These are phyloP conservation scores for Scheffersomyces quercinus DNA, from an alignment of 1,139 yeast genomes.

Conservation along the genomic window DNA sequence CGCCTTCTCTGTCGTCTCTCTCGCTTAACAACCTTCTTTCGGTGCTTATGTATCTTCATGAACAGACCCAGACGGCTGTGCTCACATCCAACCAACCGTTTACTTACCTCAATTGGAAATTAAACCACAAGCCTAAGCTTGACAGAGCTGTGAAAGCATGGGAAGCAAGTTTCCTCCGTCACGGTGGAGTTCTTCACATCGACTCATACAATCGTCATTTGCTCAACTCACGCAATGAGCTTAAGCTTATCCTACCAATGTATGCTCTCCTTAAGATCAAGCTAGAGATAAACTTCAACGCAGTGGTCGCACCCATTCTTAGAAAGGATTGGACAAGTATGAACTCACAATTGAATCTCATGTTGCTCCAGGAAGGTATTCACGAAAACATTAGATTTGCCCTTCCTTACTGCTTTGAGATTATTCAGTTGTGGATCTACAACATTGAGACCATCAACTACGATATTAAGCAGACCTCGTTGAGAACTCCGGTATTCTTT, in stretches of 20 bases:
- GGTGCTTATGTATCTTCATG: constrained; percentile 71
- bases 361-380: constrained; percentile 42
- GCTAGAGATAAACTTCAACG: constrained; percentile 57
- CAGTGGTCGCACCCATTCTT: constrained; percentile 58
- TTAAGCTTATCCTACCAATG: constrained; percentile 65
- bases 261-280: constrained; percentile 64
- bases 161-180: constrained; percentile 61
- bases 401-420: constrained; percentile 55
- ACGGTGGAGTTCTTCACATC: constrained; percentile 60
- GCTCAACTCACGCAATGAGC: constrained; percentile 52
- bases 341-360: constrained; percentile 49
- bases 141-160: constrained; percentile 58
- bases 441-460: constrained; percentile 56
- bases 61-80: constrained; percentile 59
- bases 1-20: constrained; percentile 17
- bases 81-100: constrained; percentile 30
- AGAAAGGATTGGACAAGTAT: constrained; percentile 63
- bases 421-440: constrained; percentile 68
- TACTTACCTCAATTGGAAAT: constrained; percentile 54
- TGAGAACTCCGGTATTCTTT: constrained; percentile 74
- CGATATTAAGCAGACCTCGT: constrained; percentile 63
- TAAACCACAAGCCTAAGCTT: constrained; percentile 57
- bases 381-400: constrained; percentile 58
- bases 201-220: constrained; percentile 51
- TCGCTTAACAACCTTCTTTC: constrained; percentile 63